Evolutionary conservation across 2,329 filamentous ascomycete species (phyloP).

Genomic region (Claviceps cyperi): DNA sequence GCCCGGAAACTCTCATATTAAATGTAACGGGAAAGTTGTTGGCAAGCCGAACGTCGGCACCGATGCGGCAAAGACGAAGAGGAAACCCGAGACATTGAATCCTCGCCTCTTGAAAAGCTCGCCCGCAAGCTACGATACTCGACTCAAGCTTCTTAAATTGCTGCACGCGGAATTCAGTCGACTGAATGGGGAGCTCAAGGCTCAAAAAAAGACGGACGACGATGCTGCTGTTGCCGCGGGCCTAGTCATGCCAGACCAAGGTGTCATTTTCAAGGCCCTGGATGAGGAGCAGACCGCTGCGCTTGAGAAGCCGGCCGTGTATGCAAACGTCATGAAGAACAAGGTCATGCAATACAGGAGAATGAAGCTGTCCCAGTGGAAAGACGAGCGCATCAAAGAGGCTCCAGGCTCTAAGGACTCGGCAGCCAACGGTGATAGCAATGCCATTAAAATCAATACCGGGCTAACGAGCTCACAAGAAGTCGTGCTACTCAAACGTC

Average conservation of each 20-base stretch:
- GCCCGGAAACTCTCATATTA: background rate
- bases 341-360: slow-evolving; percentile 62
- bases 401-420: background rate
- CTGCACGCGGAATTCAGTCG: slow-evolving; percentile 52
- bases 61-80: background rate
- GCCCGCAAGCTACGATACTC: slow-evolving; percentile 41
- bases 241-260: slow-evolving; percentile 46
- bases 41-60: background rate
- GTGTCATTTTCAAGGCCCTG: slow-evolving; percentile 52
- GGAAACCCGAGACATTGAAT: slow-evolving; percentile 42
- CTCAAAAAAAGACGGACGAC: slow-evolving; percentile 26
- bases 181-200: slow-evolving; percentile 49
- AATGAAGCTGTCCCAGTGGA: slow-evolving; percentile 61
- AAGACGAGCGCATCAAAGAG: slow-evolving; percentile 36
- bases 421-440: slow-evolving; percentile 13
- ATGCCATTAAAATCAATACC: slow-evolving; percentile 46
- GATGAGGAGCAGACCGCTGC: slow-evolving; percentile 71
- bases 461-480: slow-evolving; percentile 57
- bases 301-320: slow-evolving; percentile 52
- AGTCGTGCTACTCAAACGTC: slow-evolving; percentile 42
- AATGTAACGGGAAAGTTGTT: background rate
- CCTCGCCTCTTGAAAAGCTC: slow-evolving; percentile 48
- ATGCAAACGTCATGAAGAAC: slow-evolving; percentile 73
- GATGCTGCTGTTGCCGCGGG: slow-evolving; percentile 18
- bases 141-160: slow-evolving; percentile 43